These are phyloP conservation scores for Arctium lappa DNA, from an alignment of 129 eudicot genomes.

Conservation along the genomic window DNA sequence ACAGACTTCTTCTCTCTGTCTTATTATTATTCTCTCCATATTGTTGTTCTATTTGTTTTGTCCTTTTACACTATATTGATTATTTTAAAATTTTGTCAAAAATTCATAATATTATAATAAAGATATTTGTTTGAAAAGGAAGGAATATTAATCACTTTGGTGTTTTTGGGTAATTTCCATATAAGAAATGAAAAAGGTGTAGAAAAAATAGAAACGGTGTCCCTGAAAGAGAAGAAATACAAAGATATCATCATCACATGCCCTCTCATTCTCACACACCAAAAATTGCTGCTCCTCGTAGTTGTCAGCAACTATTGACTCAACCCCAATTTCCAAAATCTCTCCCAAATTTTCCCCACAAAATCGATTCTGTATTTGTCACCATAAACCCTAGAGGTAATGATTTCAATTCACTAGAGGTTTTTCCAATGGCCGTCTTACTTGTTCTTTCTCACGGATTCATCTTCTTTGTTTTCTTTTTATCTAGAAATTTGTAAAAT, in stretches of 20 bases:
- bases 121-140: neutral
- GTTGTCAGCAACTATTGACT: slow-evolving; percentile 28
- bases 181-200: neutral
- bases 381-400: slow-evolving; percentile 37
- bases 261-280: neutral
- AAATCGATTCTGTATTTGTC: slow-evolving; percentile 9
- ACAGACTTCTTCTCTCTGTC: too few species aligned
- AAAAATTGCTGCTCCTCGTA: slow-evolving; percentile 6
- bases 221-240: slow-evolving; percentile 12
- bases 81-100: neutral
- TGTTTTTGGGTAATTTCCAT: neutral
- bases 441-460: slow-evolving; percentile 10
- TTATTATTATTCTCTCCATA: too few species aligned
- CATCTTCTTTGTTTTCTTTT: slow-evolving; percentile 5
- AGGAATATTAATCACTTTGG: neutral
- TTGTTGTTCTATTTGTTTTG: too few species aligned
- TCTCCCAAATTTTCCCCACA: neutral
- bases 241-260: slow-evolving; percentile 18
- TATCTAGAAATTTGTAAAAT: neutral
- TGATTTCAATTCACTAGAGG: neutral
- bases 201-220: slow-evolving; percentile 1
- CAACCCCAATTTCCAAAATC: neutral
- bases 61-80: neutral
- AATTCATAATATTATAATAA: neutral
- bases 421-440: neutral